These are phyloP conservation scores for Phytopythium ostracodes DNA, from an alignment of 352 stramenopile species.

Conservation along the genomic window DNA sequence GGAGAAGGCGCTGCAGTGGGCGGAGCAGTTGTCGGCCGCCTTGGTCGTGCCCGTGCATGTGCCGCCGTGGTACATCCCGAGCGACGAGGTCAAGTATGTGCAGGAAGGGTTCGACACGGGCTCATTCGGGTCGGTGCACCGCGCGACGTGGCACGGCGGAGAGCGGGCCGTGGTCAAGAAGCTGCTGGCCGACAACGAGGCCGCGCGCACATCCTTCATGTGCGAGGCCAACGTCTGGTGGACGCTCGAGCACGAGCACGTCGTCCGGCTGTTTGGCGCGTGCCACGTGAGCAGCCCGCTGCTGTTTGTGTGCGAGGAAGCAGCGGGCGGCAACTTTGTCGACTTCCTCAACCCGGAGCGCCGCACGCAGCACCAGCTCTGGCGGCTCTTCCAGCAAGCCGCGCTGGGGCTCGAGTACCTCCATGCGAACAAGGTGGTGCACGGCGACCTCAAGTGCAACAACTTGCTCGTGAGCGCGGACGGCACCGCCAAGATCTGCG, in stretches of 20 bases:
- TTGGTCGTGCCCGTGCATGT: background rate
- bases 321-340: conserved; percentile 16
- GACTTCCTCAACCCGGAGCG: conserved; percentile 13
- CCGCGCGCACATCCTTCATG: conserved; percentile 14
- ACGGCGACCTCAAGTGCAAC: conserved; percentile 79
- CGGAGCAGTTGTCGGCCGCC: conserved; percentile 1
- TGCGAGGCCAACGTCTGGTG: conserved; percentile 30
- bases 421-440: conserved; percentile 50
- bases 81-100: conserved; percentile 16
- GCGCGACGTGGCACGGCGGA: conserved; percentile 14
- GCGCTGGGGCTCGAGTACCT: conserved; percentile 53
- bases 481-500: conserved; percentile 18
- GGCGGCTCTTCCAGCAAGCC: conserved; percentile 22
- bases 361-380: conserved; percentile 8
- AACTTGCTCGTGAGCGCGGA: conserved; percentile 67
- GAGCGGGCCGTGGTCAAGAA: conserved; percentile 27
- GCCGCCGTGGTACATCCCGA: conserved; percentile 16
- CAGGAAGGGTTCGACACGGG: conserved; percentile 10
- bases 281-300: conserved; percentile 26
- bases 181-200: conserved; percentile 13
- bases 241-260: conserved; percentile 22
- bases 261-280: conserved; percentile 30
- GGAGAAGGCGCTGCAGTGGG: conserved; percentile 4
- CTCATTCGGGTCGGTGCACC: conserved; percentile 11
- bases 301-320: conserved; percentile 28